Evolutionary conservation across 1,284 basidiomycete species (phyloP), one percentile per base, ranked within the genome.

Genomic region (Pyrrhoderma lamaoense): DNA sequence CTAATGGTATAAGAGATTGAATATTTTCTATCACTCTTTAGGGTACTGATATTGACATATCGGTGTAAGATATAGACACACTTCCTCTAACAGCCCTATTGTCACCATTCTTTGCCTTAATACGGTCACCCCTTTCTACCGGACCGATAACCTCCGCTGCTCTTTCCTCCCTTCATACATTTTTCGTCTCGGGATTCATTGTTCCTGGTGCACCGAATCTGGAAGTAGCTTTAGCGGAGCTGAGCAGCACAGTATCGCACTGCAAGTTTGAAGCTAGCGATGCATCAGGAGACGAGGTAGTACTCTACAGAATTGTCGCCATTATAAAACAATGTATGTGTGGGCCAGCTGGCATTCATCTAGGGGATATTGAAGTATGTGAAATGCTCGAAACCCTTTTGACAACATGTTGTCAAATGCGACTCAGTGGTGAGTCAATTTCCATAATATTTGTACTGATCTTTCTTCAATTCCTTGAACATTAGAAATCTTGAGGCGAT

Each of bases 251-350:
- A 0, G 80, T 95, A 8, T 92, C 94, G 7, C 92, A 93, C 61
- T 98, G 95, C 75, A 93, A 96, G 66, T 99, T 99, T 64, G 96
- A 99, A 67, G 91, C 93, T 5, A 95, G 89, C 58, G 94, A 97
- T 62, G 90, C 89, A 2, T 91, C 92, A 22, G 89, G 93, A 14
- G 96, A 99, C 67, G 96, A 99, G 67, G 88, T 97, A 4, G 93
- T 98, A 3, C 75, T 99, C 11, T 76, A 96, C 49, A 88, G 88
- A 63, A 93, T 99, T 57, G 81, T 99, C 71, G 81, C 86, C 11
- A 85, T 98, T 8, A 93, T 99, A 56, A 82, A 89, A 57, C 85
- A 91, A 63, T 83, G 90, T 61, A 75, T 95, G 59, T 81, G 84
- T 53, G 80, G 82, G 25, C 70, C 65, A 47, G 76, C 86, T n/a